Percentiles rank a stretch among this genome's conserved stretches.
Conservation (phyloP, 805 yeast genomes). For the Starmerella gropengiesseri region DNA sequence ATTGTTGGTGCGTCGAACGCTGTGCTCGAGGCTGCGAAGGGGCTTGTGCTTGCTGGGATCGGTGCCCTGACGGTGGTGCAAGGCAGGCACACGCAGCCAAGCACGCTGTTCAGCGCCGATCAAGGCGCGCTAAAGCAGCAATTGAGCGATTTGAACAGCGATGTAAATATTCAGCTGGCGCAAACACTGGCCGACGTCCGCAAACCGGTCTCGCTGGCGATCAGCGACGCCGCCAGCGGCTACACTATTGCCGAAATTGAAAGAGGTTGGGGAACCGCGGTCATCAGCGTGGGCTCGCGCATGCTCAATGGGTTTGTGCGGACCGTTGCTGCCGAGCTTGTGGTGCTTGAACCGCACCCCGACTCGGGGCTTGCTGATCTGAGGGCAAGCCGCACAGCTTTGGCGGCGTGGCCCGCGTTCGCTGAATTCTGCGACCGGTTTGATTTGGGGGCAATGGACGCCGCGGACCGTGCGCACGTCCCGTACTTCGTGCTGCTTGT, state of each 20-base stretch:
- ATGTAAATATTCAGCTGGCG: background rate
- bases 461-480: constrained; percentile 41
- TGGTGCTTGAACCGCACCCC: constrained; percentile 62
- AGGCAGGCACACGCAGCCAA: background rate
- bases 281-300: constrained; percentile 5
- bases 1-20: constrained; percentile 47
- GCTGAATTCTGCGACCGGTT: constrained; percentile 39
- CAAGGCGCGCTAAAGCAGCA: background rate
- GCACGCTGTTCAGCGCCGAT: background rate
- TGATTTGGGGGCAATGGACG: constrained; percentile 39
- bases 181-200: background rate
- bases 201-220: background rate
- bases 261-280: background rate
- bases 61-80: constrained; percentile 64
- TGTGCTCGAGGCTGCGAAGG: constrained; percentile 57
- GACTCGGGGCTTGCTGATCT: constrained; percentile 44
- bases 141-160: constrained; percentile 1
- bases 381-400: constrained; percentile 36
- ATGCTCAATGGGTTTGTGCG: constrained; percentile 1
- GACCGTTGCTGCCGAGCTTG: background rate
- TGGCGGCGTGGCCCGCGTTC: constrained; percentile 60
- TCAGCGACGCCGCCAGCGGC: background rate
- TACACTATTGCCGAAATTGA: constrained; percentile 24
- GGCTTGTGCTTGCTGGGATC: constrained; percentile 77
- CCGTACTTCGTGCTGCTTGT: constrained; percentile 59